Percentiles rank a stretch among this genome's conserved stretches.
Evolutionary conservation across 495 filamentous ascomycete species (phyloP).

Genomic region (Annulohypoxylon nitens): DNA sequence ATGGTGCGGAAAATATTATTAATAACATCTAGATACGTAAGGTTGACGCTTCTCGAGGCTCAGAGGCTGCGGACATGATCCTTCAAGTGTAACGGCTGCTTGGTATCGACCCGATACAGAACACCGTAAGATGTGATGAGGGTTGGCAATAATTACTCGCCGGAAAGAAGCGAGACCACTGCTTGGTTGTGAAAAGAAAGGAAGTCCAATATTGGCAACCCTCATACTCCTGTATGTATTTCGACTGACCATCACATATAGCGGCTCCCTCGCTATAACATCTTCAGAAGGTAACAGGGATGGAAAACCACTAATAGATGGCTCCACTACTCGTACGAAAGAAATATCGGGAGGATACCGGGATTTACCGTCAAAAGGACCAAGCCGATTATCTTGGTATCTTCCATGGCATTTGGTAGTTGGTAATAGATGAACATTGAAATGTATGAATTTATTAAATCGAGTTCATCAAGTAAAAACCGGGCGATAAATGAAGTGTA

Average conservation of each 20-base stretch:
- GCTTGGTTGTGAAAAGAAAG: neutral
- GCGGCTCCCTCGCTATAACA: slow-evolving; percentile 7
- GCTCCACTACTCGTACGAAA: slow-evolving; percentile 6
- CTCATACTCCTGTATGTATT: neutral
- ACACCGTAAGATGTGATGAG: neutral
- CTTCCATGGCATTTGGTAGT: slow-evolving; percentile 4
- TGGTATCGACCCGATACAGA: slow-evolving; percentile 7
- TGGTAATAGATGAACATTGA: slow-evolving; percentile 14
- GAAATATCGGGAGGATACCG: slow-evolving; percentile 7
- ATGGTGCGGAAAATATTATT: slow-evolving; percentile 19
- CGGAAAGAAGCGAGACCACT: neutral
- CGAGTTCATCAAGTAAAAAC: slow-evolving; percentile 18
- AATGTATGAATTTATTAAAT: neutral
- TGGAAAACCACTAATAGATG: neutral
- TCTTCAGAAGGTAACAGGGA: slow-evolving; percentile 4
- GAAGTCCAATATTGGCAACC: neutral
- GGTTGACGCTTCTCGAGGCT: slow-evolving; percentile 9
- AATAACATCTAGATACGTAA: slow-evolving; percentile 29
- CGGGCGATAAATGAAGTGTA: slow-evolving; percentile 23
- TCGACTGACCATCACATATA: neutral
- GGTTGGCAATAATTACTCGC: slow-evolving; percentile 1
- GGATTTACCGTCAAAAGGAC: slow-evolving; percentile 23
- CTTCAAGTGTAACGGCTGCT: slow-evolving; percentile 23
- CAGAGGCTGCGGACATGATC: slow-evolving; percentile 26
- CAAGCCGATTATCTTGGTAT: slow-evolving; percentile 3